Evolutionary conservation across 257 asterid species (phyloP).

Genomic region (Solanum phureja): DNA sequence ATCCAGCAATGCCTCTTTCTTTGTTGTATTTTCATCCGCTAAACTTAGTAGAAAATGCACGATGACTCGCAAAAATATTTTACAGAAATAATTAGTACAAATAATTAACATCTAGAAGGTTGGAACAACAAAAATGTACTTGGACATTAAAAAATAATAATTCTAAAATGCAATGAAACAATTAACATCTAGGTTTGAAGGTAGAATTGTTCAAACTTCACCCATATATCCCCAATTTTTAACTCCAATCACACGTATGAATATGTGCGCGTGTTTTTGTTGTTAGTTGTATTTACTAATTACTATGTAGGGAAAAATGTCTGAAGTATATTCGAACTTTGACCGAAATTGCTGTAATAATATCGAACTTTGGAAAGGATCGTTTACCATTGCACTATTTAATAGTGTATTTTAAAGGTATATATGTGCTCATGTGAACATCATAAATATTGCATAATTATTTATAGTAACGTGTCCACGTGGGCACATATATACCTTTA

Average conservation of each 20-base stretch:
- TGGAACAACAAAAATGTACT: not conserved
- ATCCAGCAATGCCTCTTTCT: not conserved
- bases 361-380: too few relatives aligned
- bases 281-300: not conserved
- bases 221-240: not conserved
- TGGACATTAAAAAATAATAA: not conserved
- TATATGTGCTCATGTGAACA: too few relatives aligned
- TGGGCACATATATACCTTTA: too few relatives aligned
- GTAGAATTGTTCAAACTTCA: not conserved
- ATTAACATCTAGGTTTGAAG: not conserved
- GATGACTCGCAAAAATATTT: not conserved
- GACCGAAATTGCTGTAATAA: too few relatives aligned
- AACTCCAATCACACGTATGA: not conserved
- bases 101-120: too few relatives aligned
- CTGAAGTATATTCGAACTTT: too few relatives aligned
- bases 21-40: not conserved
- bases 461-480: too few relatives aligned
- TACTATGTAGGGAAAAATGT: not conserved
- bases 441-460: too few relatives aligned
- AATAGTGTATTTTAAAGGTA: too few relatives aligned
- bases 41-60: not conserved
- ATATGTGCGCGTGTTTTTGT: too few relatives aligned
- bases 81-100: not conserved
- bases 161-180: not conserved
- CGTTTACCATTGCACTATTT: too few relatives aligned